Conservation (phyloP, 1,139 yeast genomes). For the Hanseniaspora uvarum region DNA sequence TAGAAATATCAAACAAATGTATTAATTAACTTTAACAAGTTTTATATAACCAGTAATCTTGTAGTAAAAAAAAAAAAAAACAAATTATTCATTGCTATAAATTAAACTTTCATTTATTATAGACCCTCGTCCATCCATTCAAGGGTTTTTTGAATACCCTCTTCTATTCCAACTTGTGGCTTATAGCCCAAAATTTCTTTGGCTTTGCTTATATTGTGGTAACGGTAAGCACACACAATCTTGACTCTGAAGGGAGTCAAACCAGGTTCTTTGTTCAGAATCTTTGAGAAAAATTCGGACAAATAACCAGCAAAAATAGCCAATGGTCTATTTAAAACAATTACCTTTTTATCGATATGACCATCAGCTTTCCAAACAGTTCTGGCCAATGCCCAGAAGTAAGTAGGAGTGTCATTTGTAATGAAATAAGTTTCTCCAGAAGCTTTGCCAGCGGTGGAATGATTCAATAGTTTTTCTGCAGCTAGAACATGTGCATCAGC, state of each 20-base stretch:
- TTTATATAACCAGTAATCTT: neutral
- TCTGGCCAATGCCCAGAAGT: constrained; percentile 94
- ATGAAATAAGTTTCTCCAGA: constrained; percentile 84
- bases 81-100: neutral
- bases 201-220: constrained; percentile 86
- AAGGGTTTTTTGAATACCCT: constrained; percentile 70
- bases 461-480: constrained; percentile 57
- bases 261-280: constrained; percentile 80
- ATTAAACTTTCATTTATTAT: neutral
- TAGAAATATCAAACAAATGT: neutral
- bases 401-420: constrained; percentile 89
- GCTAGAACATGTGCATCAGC: constrained; percentile 95
- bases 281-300: constrained; percentile 59
- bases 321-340: constrained; percentile 58
- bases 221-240: constrained; percentile 88
- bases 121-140: constrained; percentile 76
- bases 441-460: constrained; percentile 36
- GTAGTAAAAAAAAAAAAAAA: neutral
- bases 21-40: too few species aligned
- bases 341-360: constrained; percentile 56
- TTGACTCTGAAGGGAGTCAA: constrained; percentile 90
- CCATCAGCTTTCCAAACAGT: constrained; percentile 97
- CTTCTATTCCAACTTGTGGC: constrained; percentile 72
- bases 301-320: constrained; percentile 75
- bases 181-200: constrained; percentile 63